Evolutionary conservation across 202 grass and related monocot species (phyloP).

Genomic region (Schoenoplectus tabernaemontani): DNA sequence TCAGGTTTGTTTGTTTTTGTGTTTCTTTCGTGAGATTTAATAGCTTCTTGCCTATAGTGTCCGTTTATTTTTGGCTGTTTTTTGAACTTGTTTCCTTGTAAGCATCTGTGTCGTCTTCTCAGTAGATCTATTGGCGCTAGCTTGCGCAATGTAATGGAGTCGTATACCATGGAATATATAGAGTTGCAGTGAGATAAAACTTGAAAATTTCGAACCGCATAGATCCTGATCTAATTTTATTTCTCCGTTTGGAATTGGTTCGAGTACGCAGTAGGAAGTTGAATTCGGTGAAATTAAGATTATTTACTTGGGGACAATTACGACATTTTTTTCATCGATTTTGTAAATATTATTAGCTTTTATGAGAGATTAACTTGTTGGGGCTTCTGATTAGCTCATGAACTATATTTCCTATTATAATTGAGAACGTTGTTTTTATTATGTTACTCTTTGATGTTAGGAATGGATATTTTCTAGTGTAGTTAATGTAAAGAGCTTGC

Average conservation of each 20-base stretch:
- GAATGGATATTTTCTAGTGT: neutral
- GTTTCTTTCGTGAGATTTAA: neutral
- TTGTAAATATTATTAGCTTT: neutral
- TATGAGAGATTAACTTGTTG: neutral
- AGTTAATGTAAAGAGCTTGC: neutral
- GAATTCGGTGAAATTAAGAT: neutral
- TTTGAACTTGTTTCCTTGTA: neutral
- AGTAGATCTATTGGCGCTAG: constrained; percentile 16
- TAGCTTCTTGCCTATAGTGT: neutral
- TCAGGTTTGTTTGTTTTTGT: neutral
- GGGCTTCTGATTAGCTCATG: neutral
- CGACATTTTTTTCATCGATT: neutral
- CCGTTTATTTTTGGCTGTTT: neutral
- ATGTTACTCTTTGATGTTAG: neutral
- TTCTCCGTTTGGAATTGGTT: neutral
- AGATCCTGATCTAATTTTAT: constrained; percentile 19
- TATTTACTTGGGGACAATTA: neutral
- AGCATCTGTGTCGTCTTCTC: neutral
- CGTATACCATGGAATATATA: neutral
- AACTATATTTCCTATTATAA: neutral
- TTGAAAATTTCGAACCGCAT: neutral
- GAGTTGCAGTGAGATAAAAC: neutral
- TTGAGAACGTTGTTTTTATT: neutral
- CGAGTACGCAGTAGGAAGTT: neutral
- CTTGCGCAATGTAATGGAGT: neutral